phyloP scores from a whole-genome alignment of 495 filamentous ascomycete species.

The Paragyromitra xinjiangensis region DNA sequence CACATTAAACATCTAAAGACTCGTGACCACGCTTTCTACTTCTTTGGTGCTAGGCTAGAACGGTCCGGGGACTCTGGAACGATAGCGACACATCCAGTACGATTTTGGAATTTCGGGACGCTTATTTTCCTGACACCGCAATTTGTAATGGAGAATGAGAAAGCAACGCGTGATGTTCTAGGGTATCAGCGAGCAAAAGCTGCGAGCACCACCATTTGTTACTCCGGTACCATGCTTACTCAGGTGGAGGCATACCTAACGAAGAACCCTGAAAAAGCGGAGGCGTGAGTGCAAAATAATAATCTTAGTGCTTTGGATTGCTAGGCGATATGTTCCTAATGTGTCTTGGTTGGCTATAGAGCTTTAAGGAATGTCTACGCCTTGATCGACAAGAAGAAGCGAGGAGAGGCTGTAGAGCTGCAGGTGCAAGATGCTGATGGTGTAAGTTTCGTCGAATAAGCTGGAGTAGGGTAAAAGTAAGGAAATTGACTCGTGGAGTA shows the following conservation, averaged over 20 bases:
- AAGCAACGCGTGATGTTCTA: constrained; percentile 38
- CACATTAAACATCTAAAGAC: constrained; percentile 46
- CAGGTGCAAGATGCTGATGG: constrained; percentile 39
- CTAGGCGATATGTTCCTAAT: not conserved
- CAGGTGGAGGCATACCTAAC: constrained; percentile 31
- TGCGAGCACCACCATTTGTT: constrained; percentile 54
- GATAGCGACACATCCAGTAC: constrained; percentile 32
- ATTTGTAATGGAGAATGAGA: constrained; percentile 40
- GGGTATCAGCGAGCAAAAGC: constrained; percentile 51
- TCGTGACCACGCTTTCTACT: constrained; percentile 47
- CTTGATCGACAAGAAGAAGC: constrained; percentile 38
- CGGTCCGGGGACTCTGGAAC: constrained; percentile 2
- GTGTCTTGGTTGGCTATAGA: not conserved
- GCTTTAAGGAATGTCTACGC: constrained; percentile 15
- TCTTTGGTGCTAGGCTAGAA: constrained; percentile 51
- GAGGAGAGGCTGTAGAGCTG: constrained; percentile 37
- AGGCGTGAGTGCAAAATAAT: constrained; percentile 33
- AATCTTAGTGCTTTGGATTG: not conserved
- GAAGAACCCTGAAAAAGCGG: constrained; percentile 12
- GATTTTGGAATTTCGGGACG: constrained; percentile 55
- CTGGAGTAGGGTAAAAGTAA: not conserved
- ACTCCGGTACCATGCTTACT: constrained; percentile 31
- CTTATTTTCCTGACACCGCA: constrained; percentile 54
- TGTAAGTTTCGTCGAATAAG: constrained; percentile 26
- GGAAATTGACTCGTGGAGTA: constrained; percentile 15